A percentile compares a stretch with the other conserved stretches of the same genome.
phyloP scores from a whole-genome alignment of 129 eudicot genomes.

The Smallanthus sonchifolius region DNA sequence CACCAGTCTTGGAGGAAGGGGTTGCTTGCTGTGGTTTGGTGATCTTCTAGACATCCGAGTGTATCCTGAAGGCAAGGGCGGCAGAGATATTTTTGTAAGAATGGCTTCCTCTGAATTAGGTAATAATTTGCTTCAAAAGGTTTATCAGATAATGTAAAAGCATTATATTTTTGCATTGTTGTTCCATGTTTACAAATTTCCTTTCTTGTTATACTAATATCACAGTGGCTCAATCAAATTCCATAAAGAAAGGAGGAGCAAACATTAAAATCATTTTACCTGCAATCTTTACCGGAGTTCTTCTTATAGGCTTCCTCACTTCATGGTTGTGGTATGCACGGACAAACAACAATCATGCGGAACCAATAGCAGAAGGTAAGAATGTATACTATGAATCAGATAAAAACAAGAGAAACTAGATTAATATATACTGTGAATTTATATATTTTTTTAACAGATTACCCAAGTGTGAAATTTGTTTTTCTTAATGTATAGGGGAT shows the following conservation, averaged over 20 bases:
- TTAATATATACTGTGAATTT: not conserved
- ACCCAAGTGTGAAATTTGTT: not conserved
- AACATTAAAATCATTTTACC: not conserved
- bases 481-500: not conserved
- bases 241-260: not conserved
- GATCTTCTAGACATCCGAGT: conserved; percentile 7
- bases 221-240: not conserved
- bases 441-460: not conserved
- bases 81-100: not conserved
- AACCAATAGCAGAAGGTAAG: conserved; percentile 2
- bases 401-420: not conserved
- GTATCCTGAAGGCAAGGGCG: not conserved
- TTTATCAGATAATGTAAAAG: no score
- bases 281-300: not conserved
- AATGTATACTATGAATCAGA: not conserved
- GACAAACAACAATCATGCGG: not conserved
- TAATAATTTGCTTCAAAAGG: not conserved
- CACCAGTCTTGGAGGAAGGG: not conserved
- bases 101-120: conserved; percentile 1
- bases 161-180: no score
- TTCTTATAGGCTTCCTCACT: not conserved
- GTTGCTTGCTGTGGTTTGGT: conserved; percentile 8
- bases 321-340: not conserved
- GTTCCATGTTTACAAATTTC: no score
- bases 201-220: not conserved